Evolutionary conservation across 1,284 basidiomycete species (phyloP), one percentile per base, ranked within the genome.

Genomic region (Butyriboletus appendiculatus): DNA sequence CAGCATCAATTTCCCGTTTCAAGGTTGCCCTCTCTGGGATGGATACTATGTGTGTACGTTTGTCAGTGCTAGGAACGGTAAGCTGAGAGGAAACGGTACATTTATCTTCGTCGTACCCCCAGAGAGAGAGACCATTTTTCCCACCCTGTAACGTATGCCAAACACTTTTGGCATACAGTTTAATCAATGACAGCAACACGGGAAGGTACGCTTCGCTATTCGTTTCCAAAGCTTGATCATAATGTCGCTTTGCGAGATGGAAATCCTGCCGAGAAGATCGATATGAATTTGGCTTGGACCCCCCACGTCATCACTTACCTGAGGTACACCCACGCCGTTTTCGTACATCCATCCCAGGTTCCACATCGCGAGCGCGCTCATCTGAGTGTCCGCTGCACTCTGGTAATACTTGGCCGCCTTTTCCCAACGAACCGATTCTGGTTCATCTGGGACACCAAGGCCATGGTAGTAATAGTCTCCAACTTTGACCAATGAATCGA

Each of bases 341-440:
- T 99, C 96, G 70, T 98, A 98, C 94, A 99, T 97, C 91, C 92
- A 98, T 1, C 96, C 97, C 26, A 99, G 75, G 67, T 98, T 98
- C 95, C 96, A 99, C 86, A 96, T 94, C 3, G 96, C 96, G 61
- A 99, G 79, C 1, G 96, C 93, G 61, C 93, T 96, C 56, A 89
- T 66, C 58, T 94, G 91, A 2, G 92, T 95, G 62, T 96, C 94
- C 3, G 93, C 93, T 7, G 94, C 94, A 28, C 92, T 89, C 66
- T 94, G 94, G 68, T 99, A 99, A 70, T 94, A 98, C 16, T 86
- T 85, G 0, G 92, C 93, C 0, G 97, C 97, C 62, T 94, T 94
- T 67, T 94, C 91, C 68, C 85, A 85, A 16, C 88, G 80, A 32
- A 81, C 73, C 2, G 76, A 71, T 62, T 84, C 80, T 15, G 82